These are phyloP conservation scores for Tylopilus orsonianus DNA, from an alignment of 1,284 basidiomycete genomes.

Conservation along the genomic window DNA sequence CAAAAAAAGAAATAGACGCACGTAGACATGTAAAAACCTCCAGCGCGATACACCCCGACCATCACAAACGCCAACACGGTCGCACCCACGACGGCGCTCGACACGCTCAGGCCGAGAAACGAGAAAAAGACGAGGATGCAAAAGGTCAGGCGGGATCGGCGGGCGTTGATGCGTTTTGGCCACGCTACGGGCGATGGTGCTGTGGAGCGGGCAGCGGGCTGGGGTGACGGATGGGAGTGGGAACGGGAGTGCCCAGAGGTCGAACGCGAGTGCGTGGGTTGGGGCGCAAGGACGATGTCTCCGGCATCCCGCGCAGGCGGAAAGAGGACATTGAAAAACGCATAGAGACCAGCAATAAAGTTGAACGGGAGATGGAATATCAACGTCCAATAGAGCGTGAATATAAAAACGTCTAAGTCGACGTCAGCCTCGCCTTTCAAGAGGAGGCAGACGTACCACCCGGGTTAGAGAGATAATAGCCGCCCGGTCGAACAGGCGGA, in stretches of 20 bases:
- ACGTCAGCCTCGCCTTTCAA: not conserved
- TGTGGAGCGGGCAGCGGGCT: not conserved
- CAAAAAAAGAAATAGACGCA: conserved; percentile 39
- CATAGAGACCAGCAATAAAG: conserved; percentile 64
- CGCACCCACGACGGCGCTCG: conserved; percentile 67
- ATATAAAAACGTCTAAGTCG: conserved; percentile 71
- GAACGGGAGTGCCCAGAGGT: not conserved
- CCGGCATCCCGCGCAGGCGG: conserved; percentile 38
- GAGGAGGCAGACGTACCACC: conserved; percentile 33
- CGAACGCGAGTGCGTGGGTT: not conserved
- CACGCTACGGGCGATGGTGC: too few relatives aligned
- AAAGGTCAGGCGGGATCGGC: conserved; percentile 60
- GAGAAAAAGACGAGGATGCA: conserved; percentile 64
- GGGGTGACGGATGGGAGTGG: not conserved
- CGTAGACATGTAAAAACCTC: conserved; percentile 78
- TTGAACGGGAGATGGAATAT: conserved; percentile 74
- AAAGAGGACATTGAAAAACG: conserved; percentile 67
- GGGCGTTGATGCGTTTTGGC: conserved; percentile 43
- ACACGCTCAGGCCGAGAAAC: conserved; percentile 55
- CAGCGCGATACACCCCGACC: conserved; percentile 68
- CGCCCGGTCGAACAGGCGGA: conserved; percentile 42
- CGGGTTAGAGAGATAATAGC: conserved; percentile 45
- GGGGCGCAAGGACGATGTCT: conserved; percentile 2
- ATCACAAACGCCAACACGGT: conserved; percentile 72
- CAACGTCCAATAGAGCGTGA: conserved; percentile 84